A percentile compares a stretch with the other conserved stretches of the same genome.
These are phyloP conservation scores for Rehmannia glutinosa DNA, from an alignment of 257 asterid genomes.

Conservation along the genomic window DNA sequence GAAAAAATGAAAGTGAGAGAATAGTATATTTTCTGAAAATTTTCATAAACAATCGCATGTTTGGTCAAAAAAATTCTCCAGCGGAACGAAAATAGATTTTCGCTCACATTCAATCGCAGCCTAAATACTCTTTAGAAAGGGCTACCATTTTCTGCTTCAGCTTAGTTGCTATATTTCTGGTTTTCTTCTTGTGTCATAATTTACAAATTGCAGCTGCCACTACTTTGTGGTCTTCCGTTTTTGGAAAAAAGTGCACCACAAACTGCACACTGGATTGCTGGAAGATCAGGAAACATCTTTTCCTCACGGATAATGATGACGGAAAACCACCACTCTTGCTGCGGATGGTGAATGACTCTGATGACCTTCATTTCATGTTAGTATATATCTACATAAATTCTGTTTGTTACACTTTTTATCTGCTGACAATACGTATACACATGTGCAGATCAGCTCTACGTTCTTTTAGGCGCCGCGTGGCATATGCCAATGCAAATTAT, in stretches of 20 bases:
- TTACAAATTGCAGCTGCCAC: constrained; percentile 55
- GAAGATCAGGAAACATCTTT: constrained; percentile 93
- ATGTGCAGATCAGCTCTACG: constrained; percentile 69
- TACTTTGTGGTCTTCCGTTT: constrained; percentile 86
- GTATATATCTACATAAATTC: constrained; percentile 21
- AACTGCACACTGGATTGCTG: constrained; percentile 85
- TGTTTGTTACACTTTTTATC: not conserved
- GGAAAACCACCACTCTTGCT: constrained; percentile 83
- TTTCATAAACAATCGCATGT: no score
- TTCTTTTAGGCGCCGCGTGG: constrained; percentile 88
- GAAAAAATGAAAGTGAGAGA: no score
- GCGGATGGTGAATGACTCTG: constrained; percentile 73
- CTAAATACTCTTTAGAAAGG: no score
- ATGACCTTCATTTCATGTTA: constrained; percentile 70
- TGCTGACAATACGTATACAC: constrained; percentile 13
- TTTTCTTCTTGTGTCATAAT: not conserved
- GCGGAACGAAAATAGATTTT: no score
- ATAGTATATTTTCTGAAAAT: no score
- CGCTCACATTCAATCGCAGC: no score
- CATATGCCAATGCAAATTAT: constrained; percentile 84
- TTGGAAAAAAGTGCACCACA: constrained; percentile 77
- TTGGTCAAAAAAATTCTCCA: no score
- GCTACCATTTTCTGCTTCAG: no score
- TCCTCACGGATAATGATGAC: constrained; percentile 71
- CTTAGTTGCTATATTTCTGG: not conserved